Conservation (phyloP, 2,329 filamentous ascomycete species). For the Aspergillus clavatus region DNA sequence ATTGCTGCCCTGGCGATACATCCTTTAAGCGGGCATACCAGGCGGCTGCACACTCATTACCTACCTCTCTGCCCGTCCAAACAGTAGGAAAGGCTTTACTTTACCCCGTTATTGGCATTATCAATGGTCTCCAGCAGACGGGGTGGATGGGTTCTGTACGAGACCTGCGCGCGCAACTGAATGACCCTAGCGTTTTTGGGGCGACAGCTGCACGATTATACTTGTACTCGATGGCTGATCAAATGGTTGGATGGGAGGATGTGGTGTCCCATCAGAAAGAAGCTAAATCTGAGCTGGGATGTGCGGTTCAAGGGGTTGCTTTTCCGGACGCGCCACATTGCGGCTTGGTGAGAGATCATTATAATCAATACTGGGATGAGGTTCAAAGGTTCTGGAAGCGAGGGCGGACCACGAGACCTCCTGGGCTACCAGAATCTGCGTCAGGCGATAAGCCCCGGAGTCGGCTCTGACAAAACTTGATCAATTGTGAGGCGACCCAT, state of each 20-base stretch:
- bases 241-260: slow-evolving; percentile 17
- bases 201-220: slow-evolving; percentile 11
- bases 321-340: slow-evolving; percentile 17
- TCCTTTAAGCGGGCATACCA: slow-evolving; percentile 8
- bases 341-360: slow-evolving; percentile 16
- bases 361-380: slow-evolving; percentile 14
- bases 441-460: no score
- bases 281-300: slow-evolving; percentile 9
- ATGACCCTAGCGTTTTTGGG: slow-evolving; percentile 16
- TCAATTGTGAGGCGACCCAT: no score
- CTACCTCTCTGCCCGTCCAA: slow-evolving; percentile 5
- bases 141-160: slow-evolving; percentile 10
- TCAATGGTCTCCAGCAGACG: slow-evolving; percentile 10
- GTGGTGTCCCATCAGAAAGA: slow-evolving; percentile 16
- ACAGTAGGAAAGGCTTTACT: slow-evolving; percentile 11
- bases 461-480: no score
- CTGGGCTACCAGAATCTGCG: no score
- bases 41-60: slow-evolving; percentile 11
- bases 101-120: slow-evolving; percentile 14
- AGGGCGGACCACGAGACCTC: background rate
- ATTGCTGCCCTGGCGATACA: slow-evolving; percentile 12
- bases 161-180: slow-evolving; percentile 12
- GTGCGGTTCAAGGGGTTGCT: slow-evolving; percentile 6
- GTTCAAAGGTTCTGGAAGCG: slow-evolving; percentile 14
- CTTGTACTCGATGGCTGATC: slow-evolving; percentile 16